Percentiles rank a stretch among this genome's conserved stretches.
phyloP scores from a whole-genome alignment of 305 asterid species.

The Fraxinus albicans region DNA sequence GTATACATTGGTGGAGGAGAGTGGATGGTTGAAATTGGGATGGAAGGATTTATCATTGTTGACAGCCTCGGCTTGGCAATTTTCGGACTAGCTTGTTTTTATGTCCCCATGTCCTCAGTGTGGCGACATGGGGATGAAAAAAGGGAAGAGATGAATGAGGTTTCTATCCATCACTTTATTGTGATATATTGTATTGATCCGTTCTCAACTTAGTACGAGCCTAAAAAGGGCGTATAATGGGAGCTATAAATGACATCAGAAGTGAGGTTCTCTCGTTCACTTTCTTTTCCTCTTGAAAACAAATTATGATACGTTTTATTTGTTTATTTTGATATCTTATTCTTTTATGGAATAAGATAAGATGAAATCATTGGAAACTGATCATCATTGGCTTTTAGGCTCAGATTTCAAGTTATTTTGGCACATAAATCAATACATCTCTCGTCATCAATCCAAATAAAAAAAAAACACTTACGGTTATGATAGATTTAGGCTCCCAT shows the following conservation, averaged over 20 bases:
- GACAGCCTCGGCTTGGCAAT: slow-evolving; percentile 91
- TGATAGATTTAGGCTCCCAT: not conserved
- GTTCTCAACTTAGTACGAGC: not conserved
- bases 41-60: slow-evolving; percentile 90
- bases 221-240: not conserved
- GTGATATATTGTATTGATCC: not conserved
- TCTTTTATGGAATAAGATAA: slow-evolving; percentile 32
- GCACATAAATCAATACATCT: not conserved
- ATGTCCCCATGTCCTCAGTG: not conserved
- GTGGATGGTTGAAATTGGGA: slow-evolving; percentile 77
- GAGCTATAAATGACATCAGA: not conserved
- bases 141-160: not conserved
- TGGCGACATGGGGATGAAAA: not conserved
- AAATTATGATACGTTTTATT: slow-evolving; percentile 26
- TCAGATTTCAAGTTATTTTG: not conserved
- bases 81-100: slow-evolving; percentile 36
- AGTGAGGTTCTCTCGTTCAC: slow-evolving; percentile 21
- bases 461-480: not conserved
- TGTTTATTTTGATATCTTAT: slow-evolving; percentile 34
- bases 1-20: slow-evolving; percentile 86
- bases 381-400: not conserved
- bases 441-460: not conserved
- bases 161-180: not conserved
- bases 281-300: slow-evolving; percentile 11
- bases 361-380: slow-evolving; percentile 6